Evolutionary conservation across 345 rosid genomes (phyloP).

Genomic region (Psidium friedrichsthalianum): DNA sequence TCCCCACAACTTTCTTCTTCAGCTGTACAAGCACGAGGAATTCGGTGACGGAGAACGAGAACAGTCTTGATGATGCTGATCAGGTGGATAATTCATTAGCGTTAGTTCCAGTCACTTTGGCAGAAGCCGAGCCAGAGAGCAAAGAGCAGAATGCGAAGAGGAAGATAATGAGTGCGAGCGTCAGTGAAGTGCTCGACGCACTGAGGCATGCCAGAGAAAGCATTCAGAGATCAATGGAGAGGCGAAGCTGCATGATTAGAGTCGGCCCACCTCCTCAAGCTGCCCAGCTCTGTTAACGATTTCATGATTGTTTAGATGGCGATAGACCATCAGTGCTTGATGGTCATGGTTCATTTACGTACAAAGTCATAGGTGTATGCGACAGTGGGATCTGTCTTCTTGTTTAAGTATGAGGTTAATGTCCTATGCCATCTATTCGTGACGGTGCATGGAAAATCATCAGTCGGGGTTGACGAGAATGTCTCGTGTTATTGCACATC

Average conservation of each 20-base stretch:
- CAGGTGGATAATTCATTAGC: conserved; percentile 31
- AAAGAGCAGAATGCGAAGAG: conserved; percentile 5
- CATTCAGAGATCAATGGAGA: conserved; percentile 14
- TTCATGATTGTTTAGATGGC: background rate
- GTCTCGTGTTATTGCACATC: too few species aligned
- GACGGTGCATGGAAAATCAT: too few species aligned
- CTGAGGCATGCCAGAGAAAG: conserved; percentile 14
- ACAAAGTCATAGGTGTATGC: too few species aligned
- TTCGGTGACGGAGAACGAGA: conserved; percentile 4
- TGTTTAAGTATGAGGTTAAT: too few species aligned
- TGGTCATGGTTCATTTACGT: too few species aligned
- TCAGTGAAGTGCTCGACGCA: conserved; percentile 36
- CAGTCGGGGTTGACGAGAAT: too few species aligned
- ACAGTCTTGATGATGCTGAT: background rate
- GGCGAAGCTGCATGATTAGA: conserved; percentile 16
- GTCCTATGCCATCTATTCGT: too few species aligned
- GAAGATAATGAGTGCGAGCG: conserved; percentile 11
- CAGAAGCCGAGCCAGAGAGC: conserved; percentile 2
- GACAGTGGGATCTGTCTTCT: too few species aligned
- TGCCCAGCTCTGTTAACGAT: conserved; percentile 1
- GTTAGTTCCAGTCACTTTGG: conserved; percentile 14
- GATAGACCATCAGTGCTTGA: background rate
- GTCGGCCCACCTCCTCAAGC: background rate
- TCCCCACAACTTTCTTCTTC: background rate
- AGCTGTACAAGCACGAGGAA: conserved; percentile 8